Evolutionary conservation across 257 asterid genomes (phyloP).

Genomic region (Scutellaria baicalensis): DNA sequence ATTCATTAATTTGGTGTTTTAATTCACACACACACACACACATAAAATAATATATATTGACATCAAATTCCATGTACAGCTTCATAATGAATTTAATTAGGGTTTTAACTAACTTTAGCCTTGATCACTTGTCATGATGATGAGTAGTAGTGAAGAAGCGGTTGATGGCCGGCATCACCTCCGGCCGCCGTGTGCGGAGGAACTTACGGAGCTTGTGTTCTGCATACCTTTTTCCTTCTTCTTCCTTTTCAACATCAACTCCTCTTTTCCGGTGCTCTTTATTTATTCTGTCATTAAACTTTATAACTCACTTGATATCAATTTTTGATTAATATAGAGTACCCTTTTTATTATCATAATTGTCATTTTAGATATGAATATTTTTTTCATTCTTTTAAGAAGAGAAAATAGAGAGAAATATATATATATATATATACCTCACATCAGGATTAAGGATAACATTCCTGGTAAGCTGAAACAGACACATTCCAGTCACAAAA

Average conservation of each 20-base stretch:
- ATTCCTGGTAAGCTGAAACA: conserved; percentile 73
- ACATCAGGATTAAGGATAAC: conserved; percentile 63
- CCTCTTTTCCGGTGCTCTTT: conserved; percentile 47
- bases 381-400: not conserved
- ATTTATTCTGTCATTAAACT: conserved; percentile 52
- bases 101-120: too few species aligned
- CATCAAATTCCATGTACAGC: too few species aligned
- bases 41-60: too few species aligned
- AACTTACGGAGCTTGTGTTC: conserved; percentile 63
- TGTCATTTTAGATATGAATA: too few species aligned
- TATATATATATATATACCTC: conserved; percentile 28
- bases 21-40: too few species aligned
- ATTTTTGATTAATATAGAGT: too few species aligned
- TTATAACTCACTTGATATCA: too few species aligned
- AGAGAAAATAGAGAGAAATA: not conserved
- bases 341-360: too few species aligned
- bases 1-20: too few species aligned
- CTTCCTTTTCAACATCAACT: conserved; percentile 61
- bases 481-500: conserved; percentile 62
- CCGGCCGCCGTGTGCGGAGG: conserved; percentile 79
- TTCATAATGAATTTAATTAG: too few species aligned
- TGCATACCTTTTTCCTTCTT: conserved; percentile 72
- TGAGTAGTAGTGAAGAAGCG: conserved; percentile 62
- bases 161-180: conserved; percentile 79
- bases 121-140: not conserved